phyloP scores from a whole-genome alignment of 2,329 filamentous ascomycete genomes.

The Ophiostoma tasmaniense region DNA sequence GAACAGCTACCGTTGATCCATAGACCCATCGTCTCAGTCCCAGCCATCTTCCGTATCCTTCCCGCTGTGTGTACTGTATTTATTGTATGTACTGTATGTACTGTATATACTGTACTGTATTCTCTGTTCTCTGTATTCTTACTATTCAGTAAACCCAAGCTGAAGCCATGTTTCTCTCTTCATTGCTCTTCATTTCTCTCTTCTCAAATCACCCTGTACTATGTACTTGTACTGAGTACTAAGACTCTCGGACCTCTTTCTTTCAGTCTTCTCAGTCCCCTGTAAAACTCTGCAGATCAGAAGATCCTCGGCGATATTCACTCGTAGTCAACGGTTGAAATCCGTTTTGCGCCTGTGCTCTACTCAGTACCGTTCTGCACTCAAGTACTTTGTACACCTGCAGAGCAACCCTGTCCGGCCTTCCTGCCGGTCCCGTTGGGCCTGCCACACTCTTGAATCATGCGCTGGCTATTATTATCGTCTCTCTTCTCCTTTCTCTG shows the following conservation, averaged over 20 bases:
- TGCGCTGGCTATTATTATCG: neutral
- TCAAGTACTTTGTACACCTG: no score
- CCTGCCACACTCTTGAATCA: neutral
- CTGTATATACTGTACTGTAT: no score
- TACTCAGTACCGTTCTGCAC: no score
- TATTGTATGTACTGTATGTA: no score
- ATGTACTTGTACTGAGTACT: no score
- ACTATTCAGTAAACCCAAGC: no score
- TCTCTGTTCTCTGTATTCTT: no score
- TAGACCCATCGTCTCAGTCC: neutral
- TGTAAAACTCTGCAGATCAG: slow-evolving; percentile 5
- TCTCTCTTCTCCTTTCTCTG: neutral
- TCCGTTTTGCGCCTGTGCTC: no score
- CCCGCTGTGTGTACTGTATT: neutral
- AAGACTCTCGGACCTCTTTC: neutral
- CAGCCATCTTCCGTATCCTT: slow-evolving; percentile 1
- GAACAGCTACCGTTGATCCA: neutral
- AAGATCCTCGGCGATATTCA: neutral
- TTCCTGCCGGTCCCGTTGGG: neutral
- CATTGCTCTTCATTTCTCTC: no score
- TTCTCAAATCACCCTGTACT: no score
- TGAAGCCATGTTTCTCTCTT: neutral
- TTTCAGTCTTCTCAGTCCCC: neutral
- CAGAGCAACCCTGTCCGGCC: slow-evolving; percentile 1
- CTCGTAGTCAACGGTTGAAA: neutral